Base-by-base conservation (phyloP, 345 rosid species). In the Brassica rapa region DNA sequence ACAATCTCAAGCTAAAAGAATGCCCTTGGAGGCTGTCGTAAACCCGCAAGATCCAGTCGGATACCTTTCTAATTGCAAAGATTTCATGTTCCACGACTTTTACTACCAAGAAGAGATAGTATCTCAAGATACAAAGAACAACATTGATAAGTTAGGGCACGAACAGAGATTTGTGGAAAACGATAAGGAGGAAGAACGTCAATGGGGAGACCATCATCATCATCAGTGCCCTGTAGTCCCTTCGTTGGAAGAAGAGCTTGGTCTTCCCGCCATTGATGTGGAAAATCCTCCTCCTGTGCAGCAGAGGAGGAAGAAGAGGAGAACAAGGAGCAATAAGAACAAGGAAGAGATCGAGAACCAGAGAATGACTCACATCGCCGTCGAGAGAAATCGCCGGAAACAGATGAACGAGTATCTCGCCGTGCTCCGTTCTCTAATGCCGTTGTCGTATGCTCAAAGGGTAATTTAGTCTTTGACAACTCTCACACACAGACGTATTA, bases 351-450 rank as follows among this genome's bases (percentile, higher is more conserved):
- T 93, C 10, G 98, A 93, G 90, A 93, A 77, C 81, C 97, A 93
- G 84, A 88, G 98, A 82, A 90, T 89, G 88, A 91, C 96, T 82
- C 98, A 93, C 79, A 94, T 94, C 79, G 87, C 94, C 4, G 94
- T 94, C 46, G 98, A 94, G 84, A 87, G 98, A 37, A 94, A 94
- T 83, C 97, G 98, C 43, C 89, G 98, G 78, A 94, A 91, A 82
- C 97, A 87, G 74, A 94, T 94, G 98, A 94, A 94, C 64, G 93
- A 94, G 80, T 93, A 90, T 83, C 89, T 93, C 25, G 82, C 90
- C 59, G 89, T 85, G 49, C 88, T 93, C 51, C 88, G 97, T 41
- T 87, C 98, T 70, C 74, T 94, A 49, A 91, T 94, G 96, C 98
- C 98, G 1, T 75, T 90, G 66, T 85, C 94, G 16, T 91, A 94